Conservation (phyloP, 2,329 filamentous ascomycete species). For the Dryadomyces quercivorus region DNA sequence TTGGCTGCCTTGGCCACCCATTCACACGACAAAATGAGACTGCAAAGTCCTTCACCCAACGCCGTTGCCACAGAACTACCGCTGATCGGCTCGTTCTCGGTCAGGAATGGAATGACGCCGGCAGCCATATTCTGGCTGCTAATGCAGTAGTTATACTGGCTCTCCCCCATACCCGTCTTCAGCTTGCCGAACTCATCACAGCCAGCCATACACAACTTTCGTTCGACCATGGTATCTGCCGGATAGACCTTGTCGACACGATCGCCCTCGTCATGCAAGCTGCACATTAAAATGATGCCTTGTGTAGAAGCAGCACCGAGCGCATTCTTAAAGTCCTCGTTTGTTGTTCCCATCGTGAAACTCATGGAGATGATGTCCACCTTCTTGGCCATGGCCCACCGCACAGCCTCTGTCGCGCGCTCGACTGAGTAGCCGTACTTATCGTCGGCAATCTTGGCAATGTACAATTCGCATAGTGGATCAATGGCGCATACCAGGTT, state of each 20-base stretch:
- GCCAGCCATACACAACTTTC: constrained; percentile 1
- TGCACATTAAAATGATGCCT: constrained; percentile 5
- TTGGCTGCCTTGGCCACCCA: not conserved
- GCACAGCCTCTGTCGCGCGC: constrained; percentile 2
- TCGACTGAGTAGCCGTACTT: constrained; percentile 2
- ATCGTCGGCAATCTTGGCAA: constrained; percentile 7
- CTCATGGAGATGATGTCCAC: constrained; percentile 11
- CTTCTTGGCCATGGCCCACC: constrained; percentile 4
- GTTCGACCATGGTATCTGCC: not conserved
- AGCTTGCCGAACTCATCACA: constrained; percentile 8
- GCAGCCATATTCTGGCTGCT: constrained; percentile 4
- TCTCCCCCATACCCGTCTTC: not conserved
- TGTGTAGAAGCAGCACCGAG: not conserved
- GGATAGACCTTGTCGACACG: constrained; percentile 1
- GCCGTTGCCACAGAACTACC: constrained; percentile 8
- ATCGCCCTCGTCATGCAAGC: constrained; percentile 7
- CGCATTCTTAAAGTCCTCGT: not conserved
- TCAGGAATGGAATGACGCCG: constrained; percentile 6
- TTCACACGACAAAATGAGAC: constrained; percentile 14
- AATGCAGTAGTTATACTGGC: constrained; percentile 7
- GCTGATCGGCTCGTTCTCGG: not conserved
- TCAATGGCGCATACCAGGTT: constrained; percentile 10
- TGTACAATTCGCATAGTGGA: constrained; percentile 7
- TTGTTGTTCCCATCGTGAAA: constrained; percentile 1
- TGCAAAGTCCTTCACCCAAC: constrained; percentile 12